phyloP scores from a whole-genome alignment of 352 stramenopile genomes.

The Pythium monospermum region DNA sequence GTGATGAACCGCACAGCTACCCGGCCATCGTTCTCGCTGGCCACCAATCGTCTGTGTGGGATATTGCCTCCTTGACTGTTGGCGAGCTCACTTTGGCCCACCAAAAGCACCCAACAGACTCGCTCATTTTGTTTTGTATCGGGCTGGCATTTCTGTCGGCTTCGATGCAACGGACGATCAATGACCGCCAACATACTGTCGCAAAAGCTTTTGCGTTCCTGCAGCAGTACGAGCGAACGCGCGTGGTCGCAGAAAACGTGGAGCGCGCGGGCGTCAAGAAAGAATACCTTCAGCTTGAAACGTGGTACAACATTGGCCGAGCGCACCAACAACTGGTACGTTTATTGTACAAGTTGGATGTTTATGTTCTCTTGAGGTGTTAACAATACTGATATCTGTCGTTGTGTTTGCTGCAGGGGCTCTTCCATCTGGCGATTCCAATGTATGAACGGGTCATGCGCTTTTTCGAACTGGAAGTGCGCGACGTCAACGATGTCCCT shows the following conservation, averaged over 20 bases:
- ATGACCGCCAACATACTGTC: conserved; percentile 78
- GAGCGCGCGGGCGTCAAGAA: conserved; percentile 46
- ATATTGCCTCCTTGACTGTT: conserved; percentile 80
- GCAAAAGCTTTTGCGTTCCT: conserved; percentile 84
- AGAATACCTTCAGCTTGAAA: conserved; percentile 65
- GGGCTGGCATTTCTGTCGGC: conserved; percentile 76
- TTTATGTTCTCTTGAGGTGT: no score
- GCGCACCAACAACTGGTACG: conserved; percentile 83
- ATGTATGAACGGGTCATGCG: conserved; percentile 86
- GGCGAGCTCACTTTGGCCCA: conserved; percentile 83
- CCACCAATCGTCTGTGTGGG: conserved; percentile 78
- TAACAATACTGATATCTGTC: no score
- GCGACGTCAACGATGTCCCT: conserved; percentile 40
- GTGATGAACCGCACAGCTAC: conserved; percentile 72
- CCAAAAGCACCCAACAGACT: conserved; percentile 64
- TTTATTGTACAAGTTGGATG: background rate
- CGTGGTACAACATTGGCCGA: conserved; percentile 85
- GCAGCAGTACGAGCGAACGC: conserved; percentile 71
- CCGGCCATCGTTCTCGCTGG: conserved; percentile 75
- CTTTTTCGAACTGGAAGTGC: conserved; percentile 62
- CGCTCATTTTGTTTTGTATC: conserved; percentile 82
- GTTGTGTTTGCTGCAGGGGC: conserved; percentile 30
- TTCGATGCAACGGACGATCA: conserved; percentile 84
- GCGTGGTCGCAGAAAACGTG: conserved; percentile 29
- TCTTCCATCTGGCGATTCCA: conserved; percentile 82